A percentile compares a stretch with the other conserved stretches of the same genome.
Evolutionary conservation across 1,284 basidiomycete genomes (phyloP).

Genomic region (Ceratobasidium sp.): DNA sequence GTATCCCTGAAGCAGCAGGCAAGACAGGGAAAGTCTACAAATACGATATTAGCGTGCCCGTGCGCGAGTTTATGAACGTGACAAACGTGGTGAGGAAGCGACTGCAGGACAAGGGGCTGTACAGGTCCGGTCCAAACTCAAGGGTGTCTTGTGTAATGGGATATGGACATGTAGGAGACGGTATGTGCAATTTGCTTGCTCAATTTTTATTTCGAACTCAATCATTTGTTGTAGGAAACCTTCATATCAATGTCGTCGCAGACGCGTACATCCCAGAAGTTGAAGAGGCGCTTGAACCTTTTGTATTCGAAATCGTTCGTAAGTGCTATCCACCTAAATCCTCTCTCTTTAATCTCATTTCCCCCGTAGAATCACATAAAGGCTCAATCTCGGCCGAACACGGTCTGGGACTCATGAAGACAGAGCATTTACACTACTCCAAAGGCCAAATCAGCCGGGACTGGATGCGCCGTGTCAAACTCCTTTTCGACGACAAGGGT

Average conservation of each 20-base stretch:
- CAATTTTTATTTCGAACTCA: background rate
- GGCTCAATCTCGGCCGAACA: slow-evolving; percentile 98
- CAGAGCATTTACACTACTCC: slow-evolving; percentile 89
- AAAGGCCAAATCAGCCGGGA: slow-evolving; percentile 85
- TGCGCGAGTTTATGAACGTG: slow-evolving; percentile 89
- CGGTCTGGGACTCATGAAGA: slow-evolving; percentile 96
- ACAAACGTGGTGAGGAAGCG: slow-evolving; percentile 86
- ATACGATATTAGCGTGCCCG: slow-evolving; percentile 95
- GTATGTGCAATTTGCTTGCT: slow-evolving; percentile 62
- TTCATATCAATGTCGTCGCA: slow-evolving; percentile 96
- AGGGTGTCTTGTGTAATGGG: slow-evolving; percentile 88
- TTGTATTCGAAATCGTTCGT: slow-evolving; percentile 90
- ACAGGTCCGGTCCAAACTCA: slow-evolving; percentile 65
- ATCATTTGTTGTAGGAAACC: slow-evolving; percentile 72
- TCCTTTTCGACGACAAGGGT: slow-evolving; percentile 90
- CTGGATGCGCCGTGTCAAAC: slow-evolving; percentile 92
- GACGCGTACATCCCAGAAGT: slow-evolving; percentile 86
- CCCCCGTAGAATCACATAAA: slow-evolving; percentile 59
- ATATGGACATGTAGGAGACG: slow-evolving; percentile 97
- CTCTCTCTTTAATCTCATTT: background rate
- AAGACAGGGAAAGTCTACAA: slow-evolving; percentile 98
- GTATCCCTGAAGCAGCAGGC: slow-evolving; percentile 91
- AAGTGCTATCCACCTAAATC: slow-evolving; percentile 5
- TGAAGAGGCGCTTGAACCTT: slow-evolving; percentile 91
- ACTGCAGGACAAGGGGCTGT: slow-evolving; percentile 81